Percentiles rank a stretch among this genome's conserved stretches.
Conservation (phyloP, 495 filamentous ascomycete species). For the Viridothelium virens region DNA sequence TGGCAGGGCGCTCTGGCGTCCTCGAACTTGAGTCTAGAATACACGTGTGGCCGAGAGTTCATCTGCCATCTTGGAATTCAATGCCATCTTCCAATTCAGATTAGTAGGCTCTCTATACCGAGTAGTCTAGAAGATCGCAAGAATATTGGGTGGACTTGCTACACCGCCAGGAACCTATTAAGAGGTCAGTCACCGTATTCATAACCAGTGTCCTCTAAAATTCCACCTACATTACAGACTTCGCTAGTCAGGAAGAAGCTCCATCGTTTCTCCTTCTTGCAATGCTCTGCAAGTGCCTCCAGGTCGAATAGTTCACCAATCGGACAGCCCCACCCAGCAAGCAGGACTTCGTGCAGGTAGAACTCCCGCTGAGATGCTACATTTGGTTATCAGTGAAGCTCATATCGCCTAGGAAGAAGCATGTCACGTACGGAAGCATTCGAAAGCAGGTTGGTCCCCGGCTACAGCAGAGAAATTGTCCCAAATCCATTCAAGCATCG, state of each 20-base stretch:
- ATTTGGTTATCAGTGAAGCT: not conserved
- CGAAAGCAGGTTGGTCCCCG: conserved; percentile 32
- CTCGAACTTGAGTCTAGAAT: no score
- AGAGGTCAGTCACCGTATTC: not conserved
- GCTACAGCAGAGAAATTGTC: conserved; percentile 32
- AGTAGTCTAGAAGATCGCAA: conserved; percentile 27
- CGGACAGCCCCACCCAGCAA: conserved; percentile 31
- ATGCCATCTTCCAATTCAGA: no score
- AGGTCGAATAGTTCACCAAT: conserved; percentile 34
- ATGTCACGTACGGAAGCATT: conserved; percentile 28
- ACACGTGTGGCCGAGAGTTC: no score
- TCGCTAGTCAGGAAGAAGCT: conserved; percentile 29
- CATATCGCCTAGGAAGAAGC: not conserved
- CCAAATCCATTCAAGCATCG: conserved; percentile 36
- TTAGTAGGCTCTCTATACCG: no score
- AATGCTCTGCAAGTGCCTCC: conserved; percentile 26
- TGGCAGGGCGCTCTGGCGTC: not conserved
- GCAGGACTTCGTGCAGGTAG: conserved; percentile 28
- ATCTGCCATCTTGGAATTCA: not conserved
- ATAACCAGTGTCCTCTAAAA: not conserved
- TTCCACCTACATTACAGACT: conserved; percentile 20
- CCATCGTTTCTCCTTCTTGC: conserved; percentile 25
- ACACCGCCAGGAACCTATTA: conserved; percentile 20
- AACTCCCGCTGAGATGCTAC: conserved; percentile 24
- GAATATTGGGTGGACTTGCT: conserved; percentile 28